Conservation (phyloP, 1,284 basidiomycete species). For the Ustilago vetiveriae region DNA sequence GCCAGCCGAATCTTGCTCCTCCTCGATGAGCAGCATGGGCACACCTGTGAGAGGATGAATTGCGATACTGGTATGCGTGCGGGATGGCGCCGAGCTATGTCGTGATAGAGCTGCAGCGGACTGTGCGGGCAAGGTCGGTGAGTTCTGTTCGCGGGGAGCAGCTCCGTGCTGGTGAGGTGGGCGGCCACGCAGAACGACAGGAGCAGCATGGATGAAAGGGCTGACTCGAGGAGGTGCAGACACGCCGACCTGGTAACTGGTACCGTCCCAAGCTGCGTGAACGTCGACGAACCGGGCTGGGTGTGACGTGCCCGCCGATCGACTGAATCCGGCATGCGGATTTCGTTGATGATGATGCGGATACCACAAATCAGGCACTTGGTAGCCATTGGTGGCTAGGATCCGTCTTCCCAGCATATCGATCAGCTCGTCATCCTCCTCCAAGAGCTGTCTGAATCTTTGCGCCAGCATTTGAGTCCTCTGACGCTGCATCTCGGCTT, state of each 20-base stretch:
- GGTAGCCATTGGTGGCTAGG: constrained; percentile 42
- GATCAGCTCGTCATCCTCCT: constrained; percentile 49
- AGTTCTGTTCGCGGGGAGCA: neutral
- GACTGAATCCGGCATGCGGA: neutral
- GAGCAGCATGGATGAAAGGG: constrained; percentile 33
- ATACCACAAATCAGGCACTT: constrained; percentile 31
- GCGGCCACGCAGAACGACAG: constrained; percentile 13
- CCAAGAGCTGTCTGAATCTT: constrained; percentile 33
- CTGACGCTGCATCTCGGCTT: constrained; percentile 23
- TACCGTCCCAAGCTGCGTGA: constrained; percentile 10
- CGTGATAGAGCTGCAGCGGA: neutral
- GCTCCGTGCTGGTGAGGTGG: constrained; percentile 2
- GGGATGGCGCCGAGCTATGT: neutral
- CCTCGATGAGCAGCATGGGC: constrained; percentile 20
- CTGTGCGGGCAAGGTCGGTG: neutral
- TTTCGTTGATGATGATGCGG: constrained; percentile 8
- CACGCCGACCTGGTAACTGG: neutral
- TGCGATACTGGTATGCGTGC: constrained; percentile 11
- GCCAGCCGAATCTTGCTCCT: neutral
- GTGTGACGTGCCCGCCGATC: too few relatives aligned
- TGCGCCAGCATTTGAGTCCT: constrained; percentile 5
- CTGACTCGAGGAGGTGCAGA: constrained; percentile 1
- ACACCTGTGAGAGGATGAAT: constrained; percentile 34
- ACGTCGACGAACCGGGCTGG: neutral
- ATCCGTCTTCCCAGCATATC: constrained; percentile 49